Evolutionary conservation across 352 stramenopile species (phyloP).

Genomic region (Globisporangium canariense): DNA sequence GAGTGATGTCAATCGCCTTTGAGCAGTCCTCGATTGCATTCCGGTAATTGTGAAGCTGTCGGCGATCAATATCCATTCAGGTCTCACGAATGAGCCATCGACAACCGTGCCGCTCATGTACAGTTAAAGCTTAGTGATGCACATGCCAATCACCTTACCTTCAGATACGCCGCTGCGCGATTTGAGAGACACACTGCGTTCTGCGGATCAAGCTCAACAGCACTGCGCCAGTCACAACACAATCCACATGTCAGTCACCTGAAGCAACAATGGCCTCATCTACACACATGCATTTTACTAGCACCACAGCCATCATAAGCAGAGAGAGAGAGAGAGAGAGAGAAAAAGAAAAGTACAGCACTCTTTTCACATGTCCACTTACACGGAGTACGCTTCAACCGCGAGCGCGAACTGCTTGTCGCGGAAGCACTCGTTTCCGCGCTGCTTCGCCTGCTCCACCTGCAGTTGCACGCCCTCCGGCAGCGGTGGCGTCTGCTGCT

Average conservation of each 20-base stretch:
- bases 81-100: not conserved
- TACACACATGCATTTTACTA: not conserved
- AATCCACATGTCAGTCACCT: not conserved
- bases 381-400: conserved; percentile 45
- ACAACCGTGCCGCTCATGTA: not conserved
- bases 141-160: conserved; percentile 26
- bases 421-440: conserved; percentile 60
- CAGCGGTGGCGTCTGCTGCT: not conserved
- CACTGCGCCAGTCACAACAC: conserved; percentile 21
- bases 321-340: not conserved
- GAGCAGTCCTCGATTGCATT: conserved; percentile 43
- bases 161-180: conserved; percentile 56
- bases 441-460: conserved; percentile 28
- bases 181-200: conserved; percentile 61
- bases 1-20: conserved; percentile 34
- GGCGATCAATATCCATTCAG: not conserved
- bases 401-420: conserved; percentile 32
- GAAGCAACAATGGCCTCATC: not conserved
- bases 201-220: conserved; percentile 35
- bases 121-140: not conserved
- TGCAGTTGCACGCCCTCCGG: conserved; percentile 3
- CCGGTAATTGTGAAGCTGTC: conserved; percentile 37
- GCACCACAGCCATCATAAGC: not conserved
- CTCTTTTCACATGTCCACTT: not conserved
- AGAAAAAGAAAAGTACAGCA: not conserved